Conservation (phyloP, 2,329 filamentous ascomycete genomes). For the Septoria petroselini region DNA sequence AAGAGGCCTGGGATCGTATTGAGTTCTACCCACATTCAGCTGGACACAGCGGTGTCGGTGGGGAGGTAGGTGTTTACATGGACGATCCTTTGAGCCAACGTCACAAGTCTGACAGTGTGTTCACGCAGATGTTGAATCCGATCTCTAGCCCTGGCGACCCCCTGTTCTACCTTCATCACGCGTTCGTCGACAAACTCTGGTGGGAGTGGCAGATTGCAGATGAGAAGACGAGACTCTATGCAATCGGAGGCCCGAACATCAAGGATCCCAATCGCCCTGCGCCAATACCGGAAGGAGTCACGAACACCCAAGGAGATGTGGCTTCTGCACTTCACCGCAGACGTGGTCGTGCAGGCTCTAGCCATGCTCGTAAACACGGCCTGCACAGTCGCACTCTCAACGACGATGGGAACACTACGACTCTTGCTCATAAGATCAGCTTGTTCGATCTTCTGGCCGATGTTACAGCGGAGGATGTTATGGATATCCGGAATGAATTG, state of each 20-base stretch:
- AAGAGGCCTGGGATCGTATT: conserved; percentile 3
- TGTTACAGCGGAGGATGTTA: conserved; percentile 9
- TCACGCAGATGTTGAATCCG: conserved; percentile 1
- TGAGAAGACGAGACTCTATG: conserved; percentile 5
- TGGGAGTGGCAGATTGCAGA: conserved; percentile 17
- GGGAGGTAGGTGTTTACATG: background rate
- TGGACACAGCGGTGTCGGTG: conserved; percentile 7
- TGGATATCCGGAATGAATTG: conserved; percentile 4
- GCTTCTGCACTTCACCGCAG: background rate
- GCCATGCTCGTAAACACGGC: background rate
- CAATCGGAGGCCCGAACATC: conserved; percentile 3
- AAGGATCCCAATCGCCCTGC: background rate
- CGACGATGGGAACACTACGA: background rate
- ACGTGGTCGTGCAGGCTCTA: background rate
- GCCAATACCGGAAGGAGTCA: background rate
- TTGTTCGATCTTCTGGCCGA: background rate
- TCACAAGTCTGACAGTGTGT: background rate
- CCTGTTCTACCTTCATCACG: conserved; percentile 20
- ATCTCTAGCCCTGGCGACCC: conserved; percentile 15
- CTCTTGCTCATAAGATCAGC: background rate
- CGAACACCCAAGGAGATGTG: background rate
- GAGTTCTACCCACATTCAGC: conserved; percentile 6
- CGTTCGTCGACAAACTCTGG: conserved; percentile 17
- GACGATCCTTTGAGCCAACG: background rate
- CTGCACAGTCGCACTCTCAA: background rate